Evolutionary conservation across 2,329 filamentous ascomycete genomes (phyloP).

Genomic region (Pseudopyrenochaeta lycopersici): DNA sequence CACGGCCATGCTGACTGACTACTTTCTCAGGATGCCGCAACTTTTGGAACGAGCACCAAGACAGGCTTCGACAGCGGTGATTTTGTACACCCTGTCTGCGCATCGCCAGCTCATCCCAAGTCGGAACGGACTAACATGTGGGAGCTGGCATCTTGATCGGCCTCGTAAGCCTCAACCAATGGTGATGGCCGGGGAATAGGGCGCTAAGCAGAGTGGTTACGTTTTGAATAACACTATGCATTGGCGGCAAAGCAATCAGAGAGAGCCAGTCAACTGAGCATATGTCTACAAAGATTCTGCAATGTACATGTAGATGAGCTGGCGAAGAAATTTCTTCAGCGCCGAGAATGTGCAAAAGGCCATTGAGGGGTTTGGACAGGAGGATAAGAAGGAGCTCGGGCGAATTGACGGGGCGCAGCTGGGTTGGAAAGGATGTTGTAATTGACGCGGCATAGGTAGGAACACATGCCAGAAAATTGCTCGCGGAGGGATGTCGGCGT

Average conservation of each 20-base stretch:
- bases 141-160: neutral
- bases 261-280: neutral
- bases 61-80: slow-evolving; percentile 73
- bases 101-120: neutral
- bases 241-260: neutral
- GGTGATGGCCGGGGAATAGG: slow-evolving; percentile 10
- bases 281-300: neutral
- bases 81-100: neutral
- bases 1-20: slow-evolving; percentile 43
- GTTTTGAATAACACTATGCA: slow-evolving; percentile 4
- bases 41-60: slow-evolving; percentile 85
- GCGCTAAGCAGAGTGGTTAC: slow-evolving; percentile 1
- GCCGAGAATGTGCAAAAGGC: neutral
- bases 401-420: neutral
- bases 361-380: neutral
- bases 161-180: slow-evolving; percentile 5
- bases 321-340: neutral
- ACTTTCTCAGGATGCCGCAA: slow-evolving; percentile 70
- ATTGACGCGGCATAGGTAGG: neutral
- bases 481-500: neutral
- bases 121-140: neutral
- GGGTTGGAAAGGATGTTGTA: neutral
- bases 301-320: neutral
- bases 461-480: neutral
- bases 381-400: neutral